phyloP scores from a whole-genome alignment of 106 monocot species.

The Allium cepa region DNA sequence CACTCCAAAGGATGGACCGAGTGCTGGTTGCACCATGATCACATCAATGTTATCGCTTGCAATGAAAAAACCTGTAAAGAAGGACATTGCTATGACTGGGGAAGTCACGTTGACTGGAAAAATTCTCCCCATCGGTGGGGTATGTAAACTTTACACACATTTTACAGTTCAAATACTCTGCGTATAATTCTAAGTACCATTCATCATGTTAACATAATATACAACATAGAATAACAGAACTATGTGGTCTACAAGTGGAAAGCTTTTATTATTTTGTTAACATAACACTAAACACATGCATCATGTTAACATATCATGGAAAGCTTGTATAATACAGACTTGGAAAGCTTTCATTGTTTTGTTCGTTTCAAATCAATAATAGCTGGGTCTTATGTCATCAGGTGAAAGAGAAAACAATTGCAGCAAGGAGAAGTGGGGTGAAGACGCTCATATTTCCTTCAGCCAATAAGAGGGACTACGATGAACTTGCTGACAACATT shows the following conservation, averaged over 20 bases:
- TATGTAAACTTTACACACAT: constrained; percentile 14
- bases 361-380: not conserved
- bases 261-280: no score
- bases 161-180: no score
- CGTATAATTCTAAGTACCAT: no score
- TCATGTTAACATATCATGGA: not conserved
- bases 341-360: not conserved
- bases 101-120: constrained; percentile 86
- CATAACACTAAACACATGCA: no score
- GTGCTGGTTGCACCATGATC: constrained; percentile 98
- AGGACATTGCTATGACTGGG: constrained; percentile 91
- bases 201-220: not conserved
- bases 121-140: constrained; percentile 94
- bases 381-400: constrained; percentile 9
- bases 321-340: not conserved
- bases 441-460: constrained; percentile 87
- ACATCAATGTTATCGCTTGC: constrained; percentile 90
- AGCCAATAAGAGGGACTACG: constrained; percentile 83
- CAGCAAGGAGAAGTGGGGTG: constrained; percentile 84
- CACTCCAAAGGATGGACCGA: constrained; percentile 98
- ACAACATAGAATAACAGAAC: no score
- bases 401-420: constrained; percentile 98
- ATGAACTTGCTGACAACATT: constrained; percentile 74
- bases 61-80: constrained; percentile 51
- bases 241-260: no score